A percentile compares a stretch with the other conserved stretches of the same genome.
Conservation (phyloP, 306 rosid species). For the Senna siamea region DNA sequence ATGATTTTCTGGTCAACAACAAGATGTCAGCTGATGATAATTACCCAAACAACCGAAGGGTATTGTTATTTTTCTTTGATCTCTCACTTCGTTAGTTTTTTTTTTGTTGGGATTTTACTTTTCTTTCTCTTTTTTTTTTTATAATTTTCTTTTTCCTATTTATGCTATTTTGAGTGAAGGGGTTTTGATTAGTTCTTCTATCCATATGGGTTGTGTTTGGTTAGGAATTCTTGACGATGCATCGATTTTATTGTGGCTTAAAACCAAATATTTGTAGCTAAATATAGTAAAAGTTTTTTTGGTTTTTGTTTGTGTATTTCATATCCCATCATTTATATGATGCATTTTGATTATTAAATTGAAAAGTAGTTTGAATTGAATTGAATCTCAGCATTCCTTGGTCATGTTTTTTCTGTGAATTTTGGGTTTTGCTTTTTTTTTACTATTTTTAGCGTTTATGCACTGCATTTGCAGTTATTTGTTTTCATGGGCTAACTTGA, state of each 20-base stretch:
- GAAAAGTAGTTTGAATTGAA: background rate
- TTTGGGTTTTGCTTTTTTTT: conserved; percentile 14
- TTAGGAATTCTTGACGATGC: background rate
- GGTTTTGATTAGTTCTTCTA: background rate
- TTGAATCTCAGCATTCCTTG: background rate
- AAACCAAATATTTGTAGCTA: background rate
- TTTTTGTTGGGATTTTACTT: background rate
- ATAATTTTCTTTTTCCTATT: too few relatives aligned
- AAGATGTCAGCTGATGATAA: conserved; percentile 46
- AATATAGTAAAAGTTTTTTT: background rate
- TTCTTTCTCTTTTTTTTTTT: too few relatives aligned
- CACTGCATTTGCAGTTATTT: background rate
- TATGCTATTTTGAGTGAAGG: conserved; percentile 3
- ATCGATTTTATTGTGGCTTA: background rate
- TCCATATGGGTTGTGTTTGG: background rate
- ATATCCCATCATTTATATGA: background rate
- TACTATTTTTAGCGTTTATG: background rate
- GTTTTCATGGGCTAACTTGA: conserved; percentile 8
- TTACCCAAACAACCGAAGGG: conserved; percentile 57
- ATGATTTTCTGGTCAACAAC: conserved; percentile 39
- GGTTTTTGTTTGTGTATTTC: background rate
- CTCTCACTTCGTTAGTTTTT: background rate
- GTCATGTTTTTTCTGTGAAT: background rate
- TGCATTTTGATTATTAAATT: conserved; percentile 5
- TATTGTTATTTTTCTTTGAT: conserved; percentile 45